Evolutionary conservation across 257 asterid genomes (phyloP).

Genomic region (Datura wrightii): DNA sequence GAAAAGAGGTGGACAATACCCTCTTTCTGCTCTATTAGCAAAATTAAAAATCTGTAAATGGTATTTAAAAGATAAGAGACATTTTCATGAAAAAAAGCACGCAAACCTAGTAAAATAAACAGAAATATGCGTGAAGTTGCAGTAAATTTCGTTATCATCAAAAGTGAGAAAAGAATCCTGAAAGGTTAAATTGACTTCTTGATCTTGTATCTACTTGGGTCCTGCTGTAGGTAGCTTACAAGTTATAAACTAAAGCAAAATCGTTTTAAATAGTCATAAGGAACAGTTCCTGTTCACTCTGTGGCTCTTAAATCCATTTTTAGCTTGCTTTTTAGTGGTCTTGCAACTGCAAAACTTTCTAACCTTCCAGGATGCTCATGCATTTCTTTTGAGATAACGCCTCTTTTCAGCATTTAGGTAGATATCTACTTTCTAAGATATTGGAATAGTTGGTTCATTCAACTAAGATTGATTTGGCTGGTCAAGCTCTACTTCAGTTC

Average conservation of each 20-base stretch:
- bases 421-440: neutral
- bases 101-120: neutral
- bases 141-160: neutral
- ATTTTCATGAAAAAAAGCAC: neutral
- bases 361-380: neutral
- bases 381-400: neutral
- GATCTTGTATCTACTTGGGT: neutral
- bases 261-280: neutral
- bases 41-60: neutral
- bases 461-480: neutral
- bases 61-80: neutral
- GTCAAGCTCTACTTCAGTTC: neutral
- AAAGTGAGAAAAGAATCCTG: neutral
- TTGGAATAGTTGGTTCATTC: neutral
- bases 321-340: neutral
- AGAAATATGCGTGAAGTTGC: neutral
- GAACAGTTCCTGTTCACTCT: neutral
- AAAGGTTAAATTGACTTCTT: neutral
- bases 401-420: neutral
- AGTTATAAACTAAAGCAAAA: neutral
- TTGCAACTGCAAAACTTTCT: neutral
- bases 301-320: neutral
- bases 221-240: neutral
- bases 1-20: neutral
- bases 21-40: neutral